Evolutionary conservation across 2,329 filamentous ascomycete species (phyloP).

Genomic region (Thielaviopsis punctulata): DNA sequence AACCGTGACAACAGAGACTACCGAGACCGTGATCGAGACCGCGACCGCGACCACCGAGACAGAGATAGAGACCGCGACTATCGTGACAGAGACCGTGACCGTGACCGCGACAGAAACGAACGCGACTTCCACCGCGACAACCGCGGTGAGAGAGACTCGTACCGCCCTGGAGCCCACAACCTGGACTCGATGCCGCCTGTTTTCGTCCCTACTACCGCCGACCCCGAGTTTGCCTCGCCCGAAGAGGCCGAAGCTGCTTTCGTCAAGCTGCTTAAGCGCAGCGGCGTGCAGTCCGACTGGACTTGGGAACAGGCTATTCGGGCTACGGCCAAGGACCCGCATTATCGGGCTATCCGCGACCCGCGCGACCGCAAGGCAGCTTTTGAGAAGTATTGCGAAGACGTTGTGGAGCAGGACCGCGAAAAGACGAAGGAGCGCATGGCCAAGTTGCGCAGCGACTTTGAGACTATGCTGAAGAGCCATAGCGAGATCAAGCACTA

Average conservation of each 20-base stretch:
- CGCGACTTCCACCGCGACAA: conserved; percentile 13
- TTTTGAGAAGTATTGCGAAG: conserved; percentile 88
- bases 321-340: conserved; percentile 71
- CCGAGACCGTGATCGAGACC: conserved; percentile 17
- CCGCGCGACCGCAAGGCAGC: conserved; percentile 77
- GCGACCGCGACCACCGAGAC: conserved; percentile 15
- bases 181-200: conserved; percentile 4
- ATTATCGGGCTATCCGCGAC: conserved; percentile 85
- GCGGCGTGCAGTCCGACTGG: conserved; percentile 80
- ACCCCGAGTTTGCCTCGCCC: conserved; percentile 60
- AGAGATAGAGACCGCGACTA: conserved; percentile 14
- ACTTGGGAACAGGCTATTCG: conserved; percentile 82
- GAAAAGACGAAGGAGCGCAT: conserved; percentile 86
- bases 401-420: conserved; percentile 82
- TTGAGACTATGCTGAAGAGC: conserved; percentile 86
- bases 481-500: conserved; percentile 96
- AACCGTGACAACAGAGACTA: conserved; percentile 15
- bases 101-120: conserved; percentile 23
- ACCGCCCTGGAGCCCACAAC: conserved; percentile 5
- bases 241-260: conserved; percentile 92
- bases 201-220: conserved; percentile 43
- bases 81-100: conserved; percentile 22
- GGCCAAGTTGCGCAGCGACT: conserved; percentile 81
- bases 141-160: conserved; percentile 21
- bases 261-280: conserved; percentile 70